These are phyloP conservation scores for Venturiaceae sp. DNA, from an alignment of 2,329 filamentous ascomycete genomes.

Conservation along the genomic window DNA sequence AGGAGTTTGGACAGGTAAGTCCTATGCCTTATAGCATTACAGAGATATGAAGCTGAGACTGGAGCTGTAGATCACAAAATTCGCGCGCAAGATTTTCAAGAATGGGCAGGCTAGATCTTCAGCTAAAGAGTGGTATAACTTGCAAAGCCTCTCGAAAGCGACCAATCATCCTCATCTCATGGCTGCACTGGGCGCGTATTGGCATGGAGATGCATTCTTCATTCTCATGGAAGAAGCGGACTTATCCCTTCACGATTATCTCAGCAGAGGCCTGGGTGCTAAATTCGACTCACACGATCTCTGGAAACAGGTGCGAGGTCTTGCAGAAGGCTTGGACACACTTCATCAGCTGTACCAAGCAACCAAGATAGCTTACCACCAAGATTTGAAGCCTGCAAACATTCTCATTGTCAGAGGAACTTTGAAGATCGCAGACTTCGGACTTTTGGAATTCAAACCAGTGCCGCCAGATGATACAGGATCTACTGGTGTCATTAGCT, in stretches of 20 bases:
- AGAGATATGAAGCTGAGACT: too few species aligned
- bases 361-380: conserved; percentile 12
- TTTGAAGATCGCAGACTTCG: conserved; percentile 13
- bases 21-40: background rate
- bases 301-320: background rate
- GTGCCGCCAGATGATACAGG: background rate
- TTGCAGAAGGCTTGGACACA: background rate
- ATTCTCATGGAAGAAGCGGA: background rate
- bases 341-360: conserved; percentile 6
- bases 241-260: background rate
- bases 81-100: background rate
- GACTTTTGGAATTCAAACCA: background rate
- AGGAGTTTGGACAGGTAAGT: background rate
- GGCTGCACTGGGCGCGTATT: background rate
- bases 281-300: background rate
- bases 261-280: background rate
- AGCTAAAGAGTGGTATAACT: background rate
- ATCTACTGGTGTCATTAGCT: background rate
- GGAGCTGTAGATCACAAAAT: background rate
- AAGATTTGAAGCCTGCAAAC: conserved; percentile 12
- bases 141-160: background rate
- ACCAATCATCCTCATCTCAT: background rate
- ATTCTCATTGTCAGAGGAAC: conserved; percentile 11
- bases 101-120: background rate
- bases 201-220: background rate